Conservation (phyloP, 192 early-diverging fungal species). For the Linnemannia exigua region DNA sequence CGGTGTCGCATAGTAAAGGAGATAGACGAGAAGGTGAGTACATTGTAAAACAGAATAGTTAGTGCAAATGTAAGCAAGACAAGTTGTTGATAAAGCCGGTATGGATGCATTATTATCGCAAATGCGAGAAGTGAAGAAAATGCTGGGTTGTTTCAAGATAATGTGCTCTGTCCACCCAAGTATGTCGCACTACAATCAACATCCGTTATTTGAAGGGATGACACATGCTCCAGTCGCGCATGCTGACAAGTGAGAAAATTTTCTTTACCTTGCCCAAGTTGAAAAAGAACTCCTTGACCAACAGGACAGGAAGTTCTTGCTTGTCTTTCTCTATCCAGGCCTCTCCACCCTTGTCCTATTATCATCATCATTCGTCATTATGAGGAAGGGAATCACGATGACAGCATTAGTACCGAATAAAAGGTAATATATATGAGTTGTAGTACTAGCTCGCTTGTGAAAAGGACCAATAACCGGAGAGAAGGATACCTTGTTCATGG, state of each 20-base stretch:
- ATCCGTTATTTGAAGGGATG: not conserved
- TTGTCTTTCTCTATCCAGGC: slow-evolving; percentile 16
- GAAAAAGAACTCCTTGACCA: slow-evolving; percentile 43
- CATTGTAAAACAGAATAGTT: not conserved
- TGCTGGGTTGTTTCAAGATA: not conserved
- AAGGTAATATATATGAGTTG: not conserved
- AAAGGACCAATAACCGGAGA: not conserved
- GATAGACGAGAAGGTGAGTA: not conserved
- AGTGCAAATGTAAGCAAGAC: not conserved
- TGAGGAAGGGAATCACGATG: not conserved
- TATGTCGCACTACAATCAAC: not conserved
- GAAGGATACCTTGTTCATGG: slow-evolving; percentile 43
- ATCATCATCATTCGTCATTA: not conserved
- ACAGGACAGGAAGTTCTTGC: slow-evolving; percentile 16
- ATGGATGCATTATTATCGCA: not conserved
- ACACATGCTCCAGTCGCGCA: not conserved
- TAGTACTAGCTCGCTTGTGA: not conserved
- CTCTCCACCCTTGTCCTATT: slow-evolving; percentile 49
- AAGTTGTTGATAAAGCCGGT: no score
- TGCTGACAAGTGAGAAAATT: no score
- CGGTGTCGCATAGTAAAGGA: no score
- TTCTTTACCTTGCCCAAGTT: slow-evolving; percentile 45
- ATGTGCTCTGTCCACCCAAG: not conserved
- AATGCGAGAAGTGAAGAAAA: slow-evolving; percentile 2
- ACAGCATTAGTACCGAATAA: not conserved